phyloP scores from a whole-genome alignment of 441 rosid genomes.

The Pelargonium fulgidum region DNA sequence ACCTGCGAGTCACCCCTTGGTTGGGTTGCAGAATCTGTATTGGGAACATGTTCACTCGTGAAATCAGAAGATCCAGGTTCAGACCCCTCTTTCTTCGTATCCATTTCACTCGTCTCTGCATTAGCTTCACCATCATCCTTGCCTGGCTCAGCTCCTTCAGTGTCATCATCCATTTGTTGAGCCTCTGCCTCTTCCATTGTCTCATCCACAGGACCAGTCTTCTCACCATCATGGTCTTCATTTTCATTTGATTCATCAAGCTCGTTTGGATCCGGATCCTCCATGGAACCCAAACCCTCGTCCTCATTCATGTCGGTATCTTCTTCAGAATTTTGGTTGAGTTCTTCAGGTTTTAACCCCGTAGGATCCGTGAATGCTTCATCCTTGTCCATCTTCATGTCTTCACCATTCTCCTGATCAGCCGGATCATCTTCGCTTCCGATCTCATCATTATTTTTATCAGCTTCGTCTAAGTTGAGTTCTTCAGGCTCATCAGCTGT shows the following conservation, averaged over 20 bases:
- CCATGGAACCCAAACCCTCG: constrained; percentile 41
- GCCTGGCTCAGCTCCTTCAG: constrained; percentile 38
- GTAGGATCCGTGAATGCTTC: constrained; percentile 62
- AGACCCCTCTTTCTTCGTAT: constrained; percentile 33
- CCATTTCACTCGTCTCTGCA: constrained; percentile 32
- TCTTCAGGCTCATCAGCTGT: constrained; percentile 40
- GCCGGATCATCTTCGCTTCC: constrained; percentile 42
- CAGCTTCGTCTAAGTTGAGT: constrained; percentile 35
- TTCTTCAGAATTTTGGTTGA: constrained; percentile 42
- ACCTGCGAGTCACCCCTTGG: constrained; percentile 43
- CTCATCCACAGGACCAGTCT: constrained; percentile 37
- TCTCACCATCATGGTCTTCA: constrained; percentile 35
- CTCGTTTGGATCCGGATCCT: constrained; percentile 48
- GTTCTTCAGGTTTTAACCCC: constrained; percentile 53
- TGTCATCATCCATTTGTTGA: constrained; percentile 36
- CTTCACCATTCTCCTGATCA: constrained; percentile 52
- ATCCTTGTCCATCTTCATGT: constrained; percentile 50
- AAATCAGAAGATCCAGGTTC: constrained; percentile 39
- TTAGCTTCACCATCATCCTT: constrained; percentile 37
- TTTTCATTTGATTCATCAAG: constrained; percentile 41
- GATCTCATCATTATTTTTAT: constrained; percentile 36
- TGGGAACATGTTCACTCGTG: constrained; percentile 36
- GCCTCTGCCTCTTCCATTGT: constrained; percentile 38
- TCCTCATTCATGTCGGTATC: constrained; percentile 44
- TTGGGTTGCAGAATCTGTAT: constrained; percentile 52